A percentile compares a stretch with the other conserved stretches of the same genome.
These are phyloP conservation scores for Setaria viridis DNA, from an alignment of 202 grass and related monocot species.

Conservation along the genomic window DNA sequence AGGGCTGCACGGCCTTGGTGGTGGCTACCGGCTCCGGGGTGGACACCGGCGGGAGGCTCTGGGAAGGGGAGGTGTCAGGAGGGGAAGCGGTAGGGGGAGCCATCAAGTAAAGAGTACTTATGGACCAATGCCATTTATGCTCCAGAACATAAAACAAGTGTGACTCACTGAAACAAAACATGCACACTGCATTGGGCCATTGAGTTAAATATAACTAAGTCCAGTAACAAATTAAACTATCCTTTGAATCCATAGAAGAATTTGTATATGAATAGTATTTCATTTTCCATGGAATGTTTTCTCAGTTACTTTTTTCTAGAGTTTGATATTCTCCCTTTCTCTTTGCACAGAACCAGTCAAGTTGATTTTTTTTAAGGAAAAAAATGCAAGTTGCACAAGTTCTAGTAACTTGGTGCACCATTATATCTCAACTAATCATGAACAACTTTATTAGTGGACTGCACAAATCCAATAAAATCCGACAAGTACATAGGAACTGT, in stretches of 20 bases:
- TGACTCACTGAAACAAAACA: neutral
- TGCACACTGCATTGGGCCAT: neutral
- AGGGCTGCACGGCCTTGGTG: no score
- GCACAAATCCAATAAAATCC: constrained; percentile 12
- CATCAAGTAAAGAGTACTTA: neutral
- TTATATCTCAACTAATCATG: neutral
- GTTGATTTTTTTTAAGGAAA: neutral
- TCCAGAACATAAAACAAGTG: constrained; percentile 16
- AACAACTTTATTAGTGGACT: constrained; percentile 3
- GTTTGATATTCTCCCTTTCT: neutral
- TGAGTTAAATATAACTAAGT: neutral
- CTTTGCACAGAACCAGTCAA: neutral
- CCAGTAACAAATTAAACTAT: neutral
- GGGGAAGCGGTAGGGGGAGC: no score
- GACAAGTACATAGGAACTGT: neutral
- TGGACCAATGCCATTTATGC: neutral
- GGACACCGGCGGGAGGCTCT: no score
- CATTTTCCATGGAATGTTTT: neutral
- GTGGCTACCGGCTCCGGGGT: no score
- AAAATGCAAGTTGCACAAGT: neutral
- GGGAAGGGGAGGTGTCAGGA: no score
- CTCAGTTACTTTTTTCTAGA: neutral
- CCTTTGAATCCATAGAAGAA: constrained; percentile 11
- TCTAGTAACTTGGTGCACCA: neutral
- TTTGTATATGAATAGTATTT: constrained; percentile 3